Base-by-base conservation (phyloP, 345 rosid genomes). In the Cardamine chenopodiifolia region DNA sequence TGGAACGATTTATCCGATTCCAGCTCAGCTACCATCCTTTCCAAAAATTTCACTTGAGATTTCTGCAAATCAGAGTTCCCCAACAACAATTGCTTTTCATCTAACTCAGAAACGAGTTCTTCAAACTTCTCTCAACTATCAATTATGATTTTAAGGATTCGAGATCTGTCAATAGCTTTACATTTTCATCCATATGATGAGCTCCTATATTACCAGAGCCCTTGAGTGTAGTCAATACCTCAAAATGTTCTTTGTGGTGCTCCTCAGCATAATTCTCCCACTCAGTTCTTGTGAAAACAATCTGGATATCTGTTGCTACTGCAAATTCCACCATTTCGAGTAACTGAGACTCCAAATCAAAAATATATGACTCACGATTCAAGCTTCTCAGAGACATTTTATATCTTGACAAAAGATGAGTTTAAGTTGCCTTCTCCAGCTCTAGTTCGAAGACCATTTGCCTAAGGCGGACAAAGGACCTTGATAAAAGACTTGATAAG, bases 271-370 rank as follows among this genome's bases (percentile, higher is more conserved):
- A 78, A 35, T 70, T 63, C 75, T 82, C 84, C 76, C 84, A 89
- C 70, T 82, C 92, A 82, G 63, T 66, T 82, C 83, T 82, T 59
- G 84, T 79, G 79, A 83, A 84, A 81, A 82, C 45, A 63, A 84
- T 58, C 56, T 70, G 76, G 57, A 89, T 71, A 78, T 90, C 92
- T 26, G 92, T 82, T 70, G 92, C 89, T 73, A 90, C 54, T 66
- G 82, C 73, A 56, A 29, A 54, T 79, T 83, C 87, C 48, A 80
- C 82, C 91, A 91, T 75, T 82, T 86, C 90, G 54, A 82, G 83
- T 80, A 92, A 68, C 81, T 82, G 89, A 76, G 77, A 75, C 78
- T 95, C 87, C 72, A 89, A 82, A 74, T 62, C 67, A 50, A 83
- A 66, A 68, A 81, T 65, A 39, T 85, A 76, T 69, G 78, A 78